Evolutionary conservation across 2,329 filamentous ascomycete species (phyloP).

Genomic region (Neopestalotiopsis rosae): DNA sequence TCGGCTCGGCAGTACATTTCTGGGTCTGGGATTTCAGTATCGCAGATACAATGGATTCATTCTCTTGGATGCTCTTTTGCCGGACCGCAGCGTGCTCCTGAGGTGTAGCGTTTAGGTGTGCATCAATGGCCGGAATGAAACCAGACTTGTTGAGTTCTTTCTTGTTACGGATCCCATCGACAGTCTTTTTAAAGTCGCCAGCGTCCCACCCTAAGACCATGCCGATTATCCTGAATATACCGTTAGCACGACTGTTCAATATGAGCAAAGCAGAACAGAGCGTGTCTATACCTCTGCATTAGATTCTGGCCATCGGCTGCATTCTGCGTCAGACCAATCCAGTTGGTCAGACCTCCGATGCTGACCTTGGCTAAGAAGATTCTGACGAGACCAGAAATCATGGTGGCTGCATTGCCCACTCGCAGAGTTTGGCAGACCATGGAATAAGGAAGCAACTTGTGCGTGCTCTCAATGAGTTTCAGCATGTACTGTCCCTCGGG

Average conservation of each 20-base stretch:
- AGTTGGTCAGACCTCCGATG: constrained; percentile 76
- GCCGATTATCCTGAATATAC: constrained; percentile 66
- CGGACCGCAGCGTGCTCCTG: constrained; percentile 65
- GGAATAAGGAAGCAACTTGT: constrained; percentile 74
- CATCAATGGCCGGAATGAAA: constrained; percentile 64
- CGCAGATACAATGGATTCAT: constrained; percentile 67
- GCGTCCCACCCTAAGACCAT: constrained; percentile 77
- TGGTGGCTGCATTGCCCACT: constrained; percentile 79
- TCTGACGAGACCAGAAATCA: constrained; percentile 78
- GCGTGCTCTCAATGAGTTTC: constrained; percentile 71
- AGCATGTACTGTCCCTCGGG: constrained; percentile 78
- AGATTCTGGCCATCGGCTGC: constrained; percentile 83
- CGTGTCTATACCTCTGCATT: constrained; percentile 58
- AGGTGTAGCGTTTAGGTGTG: constrained; percentile 58
- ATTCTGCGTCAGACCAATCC: constrained; percentile 74
- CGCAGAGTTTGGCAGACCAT: constrained; percentile 75
- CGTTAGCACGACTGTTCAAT: constrained; percentile 19
- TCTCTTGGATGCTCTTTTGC: constrained; percentile 53
- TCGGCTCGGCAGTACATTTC: constrained; percentile 51
- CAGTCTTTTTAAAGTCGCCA: constrained; percentile 69
- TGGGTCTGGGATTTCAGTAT: constrained; percentile 65
- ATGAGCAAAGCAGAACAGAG: no score
- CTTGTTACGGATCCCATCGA: constrained; percentile 67
- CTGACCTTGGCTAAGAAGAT: constrained; percentile 80
- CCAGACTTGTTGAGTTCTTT: constrained; percentile 64